These are phyloP conservation scores for Coprinellus micaceus DNA, from an alignment of 768 basidiomycete genomes.

Conservation along the genomic window DNA sequence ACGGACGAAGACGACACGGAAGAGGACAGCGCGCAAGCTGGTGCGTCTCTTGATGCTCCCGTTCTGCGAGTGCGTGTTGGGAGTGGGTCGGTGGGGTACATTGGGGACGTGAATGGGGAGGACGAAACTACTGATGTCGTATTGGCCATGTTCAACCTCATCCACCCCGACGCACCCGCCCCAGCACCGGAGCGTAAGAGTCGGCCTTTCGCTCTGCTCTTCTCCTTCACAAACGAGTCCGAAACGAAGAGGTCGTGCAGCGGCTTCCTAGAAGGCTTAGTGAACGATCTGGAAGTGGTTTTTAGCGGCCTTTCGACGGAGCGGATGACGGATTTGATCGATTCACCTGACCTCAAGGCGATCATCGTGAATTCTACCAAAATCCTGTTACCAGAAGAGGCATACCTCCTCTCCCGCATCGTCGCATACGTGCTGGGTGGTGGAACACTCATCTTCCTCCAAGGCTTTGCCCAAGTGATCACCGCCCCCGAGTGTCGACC, in stretches of 20 bases:
- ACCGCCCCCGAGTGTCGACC: slow-evolving; percentile 15
- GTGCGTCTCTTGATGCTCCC: slow-evolving; percentile 20
- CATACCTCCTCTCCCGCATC: slow-evolving; percentile 25
- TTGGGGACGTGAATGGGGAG: slow-evolving; percentile 33
- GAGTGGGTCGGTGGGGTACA: slow-evolving; percentile 29
- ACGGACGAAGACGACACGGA: not conserved
- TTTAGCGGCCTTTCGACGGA: slow-evolving; percentile 18
- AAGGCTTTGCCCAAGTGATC: slow-evolving; percentile 21
- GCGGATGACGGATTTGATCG: slow-evolving; percentile 23
- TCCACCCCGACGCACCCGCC: slow-evolving; percentile 8
- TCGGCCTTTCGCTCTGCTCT: slow-evolving; percentile 19
- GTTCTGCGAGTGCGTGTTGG: slow-evolving; percentile 23
- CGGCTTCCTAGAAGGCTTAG: slow-evolving; percentile 19
- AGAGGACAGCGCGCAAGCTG: not conserved
- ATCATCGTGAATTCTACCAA: slow-evolving; percentile 33
- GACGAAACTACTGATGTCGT: slow-evolving; percentile 23
- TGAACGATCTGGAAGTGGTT: slow-evolving; percentile 16
- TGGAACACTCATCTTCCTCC: slow-evolving; percentile 33
- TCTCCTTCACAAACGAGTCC: slow-evolving; percentile 20
- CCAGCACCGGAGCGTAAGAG: slow-evolving; percentile 15
- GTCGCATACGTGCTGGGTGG: slow-evolving; percentile 32
- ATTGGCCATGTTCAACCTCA: slow-evolving; percentile 30
- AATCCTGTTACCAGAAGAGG: slow-evolving; percentile 21
- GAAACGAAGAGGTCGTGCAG: slow-evolving; percentile 11
- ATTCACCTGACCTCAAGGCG: slow-evolving; percentile 26